Evolutionary conservation across 2,329 filamentous ascomycete genomes (phyloP), one percentile per base, ranked within the genome.

Genomic region (Xylaria sp.): DNA sequence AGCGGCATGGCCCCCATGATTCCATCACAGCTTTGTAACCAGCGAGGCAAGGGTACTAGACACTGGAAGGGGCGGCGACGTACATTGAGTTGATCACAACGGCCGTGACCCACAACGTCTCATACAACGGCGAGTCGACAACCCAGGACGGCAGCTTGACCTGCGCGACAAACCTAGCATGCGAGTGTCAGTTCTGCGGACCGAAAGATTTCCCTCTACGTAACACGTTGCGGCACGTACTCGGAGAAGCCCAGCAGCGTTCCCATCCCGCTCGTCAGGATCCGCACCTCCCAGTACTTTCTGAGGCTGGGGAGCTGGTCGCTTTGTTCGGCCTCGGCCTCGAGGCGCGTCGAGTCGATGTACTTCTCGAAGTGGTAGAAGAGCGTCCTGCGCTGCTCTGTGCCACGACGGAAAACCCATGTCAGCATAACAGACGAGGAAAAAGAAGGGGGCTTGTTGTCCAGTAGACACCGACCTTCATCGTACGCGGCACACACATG

Each of bases 81-180:
- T 63, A 66, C 64, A 67, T 64, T 0, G 65, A 68, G 29, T 65
- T 68, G 34, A 67, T 67, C 19, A 66, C 48, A 5, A 67, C 46
- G 2, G 64, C 54, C 1, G 60, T 63, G 13, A 59, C 48, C 63
- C 64, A 67, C 11, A 67, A 34, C 11, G 56, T 64, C n/a, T 57
- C 54, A 39, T 65, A 67, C 9, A 50, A 55, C n/a, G 56, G 43
- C 1, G 64, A 66, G 20, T 47, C n/a, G 20, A 63, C 54, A 3
- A 66, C 37, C 9, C 24, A 37, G 7, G 44, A 38, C 3, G 66
- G 66, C 6, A 67, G 48, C 13, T 62, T 66, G 45, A 57, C 64
- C 26, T 61, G 39, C 16, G 55, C 53, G 4, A 61, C 63, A 34
- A 58, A 65, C 34, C 63, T 66, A 29, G 2, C 11, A 51, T 24